Conservation (phyloP, 2,329 filamentous ascomycete genomes). For the Sarocladium strictum region DNA sequence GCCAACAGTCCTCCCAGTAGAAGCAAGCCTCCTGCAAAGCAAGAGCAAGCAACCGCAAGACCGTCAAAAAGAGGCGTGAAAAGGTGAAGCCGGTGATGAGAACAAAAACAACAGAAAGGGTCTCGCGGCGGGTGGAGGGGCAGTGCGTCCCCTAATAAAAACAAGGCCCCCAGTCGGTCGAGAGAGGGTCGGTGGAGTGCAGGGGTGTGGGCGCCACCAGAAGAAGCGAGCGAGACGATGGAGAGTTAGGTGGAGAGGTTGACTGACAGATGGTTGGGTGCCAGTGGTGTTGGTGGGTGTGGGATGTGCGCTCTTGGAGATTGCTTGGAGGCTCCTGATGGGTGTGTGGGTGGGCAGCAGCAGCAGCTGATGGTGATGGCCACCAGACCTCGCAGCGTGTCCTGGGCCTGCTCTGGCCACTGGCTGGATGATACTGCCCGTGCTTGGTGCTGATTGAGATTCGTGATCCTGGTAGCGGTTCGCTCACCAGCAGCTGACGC, state of each 20-base stretch:
- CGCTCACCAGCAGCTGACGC: not conserved
- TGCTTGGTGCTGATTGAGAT: not conserved
- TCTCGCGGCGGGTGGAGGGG: conserved; percentile 7
- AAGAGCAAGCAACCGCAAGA: conserved; percentile 6
- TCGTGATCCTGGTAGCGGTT: not conserved
- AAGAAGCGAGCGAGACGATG: conserved; percentile 6
- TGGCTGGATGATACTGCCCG: not conserved
- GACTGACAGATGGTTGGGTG: not conserved
- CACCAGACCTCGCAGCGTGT: conserved; percentile 5
- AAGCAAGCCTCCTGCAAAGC: conserved; percentile 9
- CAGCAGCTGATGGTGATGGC: conserved; percentile 1
- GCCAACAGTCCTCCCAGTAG: conserved; percentile 3
- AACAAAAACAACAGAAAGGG: conserved; percentile 10
- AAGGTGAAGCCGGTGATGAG: conserved; percentile 9
- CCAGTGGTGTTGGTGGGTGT: not conserved
- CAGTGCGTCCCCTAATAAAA: conserved; percentile 10
- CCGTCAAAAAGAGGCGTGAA: conserved; percentile 2
- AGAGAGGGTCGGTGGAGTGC: conserved; percentile 1
- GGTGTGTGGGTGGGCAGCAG: conserved; percentile 4
- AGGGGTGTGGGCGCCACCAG: conserved; percentile 6
- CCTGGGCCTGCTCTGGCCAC: not conserved
- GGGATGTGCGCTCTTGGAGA: not conserved
- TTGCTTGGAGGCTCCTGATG: conserved; percentile 7
- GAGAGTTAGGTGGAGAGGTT: not conserved
- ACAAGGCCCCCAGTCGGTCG: conserved; percentile 7